phyloP scores from a whole-genome alignment of 371 early-diverging fungal genomes.

The Apophysomyces elegans region DNA sequence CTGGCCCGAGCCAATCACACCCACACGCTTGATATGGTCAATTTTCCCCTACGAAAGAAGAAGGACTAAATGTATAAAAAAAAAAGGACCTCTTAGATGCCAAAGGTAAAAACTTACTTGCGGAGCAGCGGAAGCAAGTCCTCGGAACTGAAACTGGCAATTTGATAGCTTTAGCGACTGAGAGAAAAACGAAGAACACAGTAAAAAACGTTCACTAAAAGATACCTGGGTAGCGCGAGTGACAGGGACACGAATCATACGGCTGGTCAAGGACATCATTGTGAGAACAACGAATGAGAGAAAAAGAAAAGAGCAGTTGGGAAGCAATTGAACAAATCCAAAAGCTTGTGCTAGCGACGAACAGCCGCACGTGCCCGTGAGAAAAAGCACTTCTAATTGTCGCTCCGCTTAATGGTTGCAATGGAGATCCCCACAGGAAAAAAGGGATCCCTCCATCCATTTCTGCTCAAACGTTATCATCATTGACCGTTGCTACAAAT shows the following conservation, averaged over 20 bases:
- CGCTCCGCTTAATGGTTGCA: neutral
- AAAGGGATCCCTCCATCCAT: too few relatives aligned
- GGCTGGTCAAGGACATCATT: neutral
- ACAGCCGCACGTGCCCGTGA: slow-evolving; percentile 7
- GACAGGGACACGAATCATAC: slow-evolving; percentile 1
- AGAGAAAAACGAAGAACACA: neutral
- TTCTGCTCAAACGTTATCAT: too few relatives aligned
- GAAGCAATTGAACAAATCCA: neutral
- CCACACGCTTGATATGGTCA: slow-evolving; percentile 60
- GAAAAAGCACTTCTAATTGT: neutral
- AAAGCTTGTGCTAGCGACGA: neutral
- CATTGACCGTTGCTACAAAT: too few relatives aligned
- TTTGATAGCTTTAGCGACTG: neutral
- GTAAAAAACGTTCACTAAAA: neutral
- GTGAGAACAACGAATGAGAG: neutral
- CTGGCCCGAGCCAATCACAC: slow-evolving; percentile 85
- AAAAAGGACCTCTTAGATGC: neutral
- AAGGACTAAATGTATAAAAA: neutral
- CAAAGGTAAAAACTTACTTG: neutral
- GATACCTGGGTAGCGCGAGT: slow-evolving; percentile 9
- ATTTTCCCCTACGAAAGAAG: slow-evolving; percentile 22
- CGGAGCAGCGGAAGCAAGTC: slow-evolving; percentile 12
- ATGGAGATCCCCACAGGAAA: too few relatives aligned
- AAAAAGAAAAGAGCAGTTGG: neutral
- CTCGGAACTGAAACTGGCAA: neutral